Percentiles rank a stretch among this genome's conserved stretches.
phyloP scores from a whole-genome alignment of 2,329 filamentous ascomycete genomes.

The Gliomastix tumulicola region DNA sequence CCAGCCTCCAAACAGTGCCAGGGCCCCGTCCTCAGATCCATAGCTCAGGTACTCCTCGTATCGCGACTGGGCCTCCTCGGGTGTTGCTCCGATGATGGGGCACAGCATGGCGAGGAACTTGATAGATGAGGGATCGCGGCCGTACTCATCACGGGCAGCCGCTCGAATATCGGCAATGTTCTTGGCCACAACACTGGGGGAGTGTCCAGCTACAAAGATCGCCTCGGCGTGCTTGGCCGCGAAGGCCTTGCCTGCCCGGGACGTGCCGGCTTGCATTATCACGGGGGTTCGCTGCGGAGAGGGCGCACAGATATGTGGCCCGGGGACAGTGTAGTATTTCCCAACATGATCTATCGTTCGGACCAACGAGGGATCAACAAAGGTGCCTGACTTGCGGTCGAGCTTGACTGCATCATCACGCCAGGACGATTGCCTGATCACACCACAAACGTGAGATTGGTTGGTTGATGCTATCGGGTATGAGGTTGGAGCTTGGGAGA shows the following conservation, averaged over 20 bases:
- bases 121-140: slow-evolving; percentile 27
- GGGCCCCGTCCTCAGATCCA: slow-evolving; percentile 32
- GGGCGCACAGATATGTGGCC: slow-evolving; percentile 54
- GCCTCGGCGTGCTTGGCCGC: slow-evolving; percentile 19
- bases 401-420: slow-evolving; percentile 53
- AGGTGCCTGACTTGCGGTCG: slow-evolving; percentile 45
- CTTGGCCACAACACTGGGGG: slow-evolving; percentile 29
- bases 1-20: slow-evolving; percentile 38
- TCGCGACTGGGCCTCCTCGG: slow-evolving; percentile 32
- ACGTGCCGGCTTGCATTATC: slow-evolving; percentile 37
- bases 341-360: slow-evolving; percentile 56
- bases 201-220: slow-evolving; percentile 37
- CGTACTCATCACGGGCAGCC: slow-evolving; percentile 12
- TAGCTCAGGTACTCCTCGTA: slow-evolving; percentile 31
- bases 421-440: no score
- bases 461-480: no score
- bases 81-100: slow-evolving; percentile 33
- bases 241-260: slow-evolving; percentile 34
- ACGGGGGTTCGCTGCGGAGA: slow-evolving; percentile 38
- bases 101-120: slow-evolving; percentile 35
- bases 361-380: slow-evolving; percentile 34
- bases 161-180: slow-evolving; percentile 3
- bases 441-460: no score
- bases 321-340: slow-evolving; percentile 51
- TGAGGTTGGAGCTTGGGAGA: background rate